Base-by-base conservation (phyloP, 1,139 yeast genomes). In the Arxiozyma slooffiae region DNA sequence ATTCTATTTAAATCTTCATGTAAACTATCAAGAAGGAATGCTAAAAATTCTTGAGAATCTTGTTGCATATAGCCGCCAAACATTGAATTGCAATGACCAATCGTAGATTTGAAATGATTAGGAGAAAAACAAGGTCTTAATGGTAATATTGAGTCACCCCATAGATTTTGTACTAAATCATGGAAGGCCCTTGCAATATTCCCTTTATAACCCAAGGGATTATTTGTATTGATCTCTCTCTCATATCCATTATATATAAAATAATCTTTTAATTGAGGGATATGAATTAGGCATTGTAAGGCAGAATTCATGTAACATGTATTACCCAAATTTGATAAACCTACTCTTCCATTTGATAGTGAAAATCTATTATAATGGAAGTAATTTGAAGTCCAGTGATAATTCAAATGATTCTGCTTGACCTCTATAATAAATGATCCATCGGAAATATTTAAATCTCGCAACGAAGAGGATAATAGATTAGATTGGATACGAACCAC, bases 231-330 rank as follows among this genome's bases (percentile, higher is more conserved):
- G 47, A 92, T 69, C 60, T 92, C 97, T 7, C 70, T 68, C 56
- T 75, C 73, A 63, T 73, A 85, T n/a, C 78, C 72, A 49, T 79
- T 77, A 61, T 78, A 79, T 46, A 77, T 67, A 61, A 92, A 92
- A 65, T 88, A 92, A 46, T 80, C 76, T 18, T 83, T 79, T 41
- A 92, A 69, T 64, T 89, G 97, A 0, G 96, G 96, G 14, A 90
- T 77, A 63, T 92, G 98, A 0, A 81, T 76, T 48, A 92, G 70
- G 63, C 97, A 92, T 65, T 92, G 98, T 50, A 92, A 71, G 0
- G 97, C 97, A 17, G 96, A 87, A 67, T 92, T 92, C 97, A 92
- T 92, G 66, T 89, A 92, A 66, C 98, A 92, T 0, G 96, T 85
- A 63, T 92, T 92, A 7, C 98, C 98, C 56, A 92, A 71, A 63